Evolutionary conservation across 1,284 basidiomycete genomes (phyloP).

Genomic region (Heliocybe sulcata): DNA sequence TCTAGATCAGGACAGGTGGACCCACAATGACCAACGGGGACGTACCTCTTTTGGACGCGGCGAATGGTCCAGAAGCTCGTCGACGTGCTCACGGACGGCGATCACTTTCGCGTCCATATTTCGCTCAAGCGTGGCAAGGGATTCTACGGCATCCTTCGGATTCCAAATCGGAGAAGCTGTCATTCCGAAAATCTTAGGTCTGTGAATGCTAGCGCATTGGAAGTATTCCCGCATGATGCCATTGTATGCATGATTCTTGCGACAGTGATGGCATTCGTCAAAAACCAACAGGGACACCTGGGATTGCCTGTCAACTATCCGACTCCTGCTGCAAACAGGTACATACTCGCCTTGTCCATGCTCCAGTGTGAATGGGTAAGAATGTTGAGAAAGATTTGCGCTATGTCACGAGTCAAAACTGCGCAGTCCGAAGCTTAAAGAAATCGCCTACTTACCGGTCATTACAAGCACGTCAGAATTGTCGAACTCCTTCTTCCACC

Average conservation of each 20-base stretch:
- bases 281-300: constrained; percentile 74
- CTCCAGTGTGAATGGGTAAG: constrained; percentile 75
- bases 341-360: constrained; percentile 41
- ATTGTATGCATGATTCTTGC: constrained; percentile 77
- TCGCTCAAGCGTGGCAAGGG: constrained; percentile 55
- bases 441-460: constrained; percentile 46
- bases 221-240: constrained; percentile 76
- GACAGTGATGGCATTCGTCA: constrained; percentile 77
- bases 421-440: background rate
- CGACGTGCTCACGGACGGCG: constrained; percentile 57
- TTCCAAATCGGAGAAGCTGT: constrained; percentile 85
- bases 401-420: constrained; percentile 26
- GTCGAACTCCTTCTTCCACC: constrained; percentile 60
- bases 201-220: constrained; percentile 32
- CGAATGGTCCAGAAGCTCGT: constrained; percentile 54
- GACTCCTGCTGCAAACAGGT: background rate
- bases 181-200: constrained; percentile 85
- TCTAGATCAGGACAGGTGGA: background rate
- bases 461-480: constrained; percentile 72
- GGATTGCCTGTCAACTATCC: background rate
- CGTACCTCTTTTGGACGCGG: constrained; percentile 62
- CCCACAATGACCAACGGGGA: background rate
- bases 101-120: constrained; percentile 70
- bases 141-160: constrained; percentile 51
- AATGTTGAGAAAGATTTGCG: constrained; percentile 75